Conservation (phyloP, 768 basidiomycete species). For the Boletus fagicola region DNA sequence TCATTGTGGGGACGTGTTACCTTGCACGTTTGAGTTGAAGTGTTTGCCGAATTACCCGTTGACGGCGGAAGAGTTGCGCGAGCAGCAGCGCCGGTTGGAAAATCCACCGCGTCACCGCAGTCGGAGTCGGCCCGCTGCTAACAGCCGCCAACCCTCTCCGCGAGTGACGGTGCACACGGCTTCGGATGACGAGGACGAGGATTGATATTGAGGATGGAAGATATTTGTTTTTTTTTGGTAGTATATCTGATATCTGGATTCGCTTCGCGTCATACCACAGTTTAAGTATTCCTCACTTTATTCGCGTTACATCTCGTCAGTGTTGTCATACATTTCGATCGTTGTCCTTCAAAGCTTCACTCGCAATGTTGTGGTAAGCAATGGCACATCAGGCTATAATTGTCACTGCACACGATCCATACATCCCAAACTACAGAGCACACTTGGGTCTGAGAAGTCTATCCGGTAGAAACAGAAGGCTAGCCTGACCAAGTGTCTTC, state of each 20-base stretch:
- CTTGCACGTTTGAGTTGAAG: conserved; percentile 60
- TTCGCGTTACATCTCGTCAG: conserved; percentile 4
- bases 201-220: conserved; percentile 4
- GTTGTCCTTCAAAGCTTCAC: not conserved
- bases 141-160: conserved; percentile 22
- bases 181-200: conserved; percentile 18
- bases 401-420: not conserved
- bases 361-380: not conserved
- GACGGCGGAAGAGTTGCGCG: conserved; percentile 49
- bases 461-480: not conserved
- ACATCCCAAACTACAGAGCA: not conserved
- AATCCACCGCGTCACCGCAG: conserved; percentile 21
- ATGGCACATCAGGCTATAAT: not conserved
- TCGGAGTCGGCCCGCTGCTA: conserved; percentile 16
- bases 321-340: not conserved
- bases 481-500: not conserved
- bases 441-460: not conserved
- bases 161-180: conserved; percentile 11
- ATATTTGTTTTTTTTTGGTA: not conserved
- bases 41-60: conserved; percentile 48
- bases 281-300: conserved; percentile 30
- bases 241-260: conserved; percentile 2
- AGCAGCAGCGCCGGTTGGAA: conserved; percentile 41
- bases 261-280: conserved; percentile 11
- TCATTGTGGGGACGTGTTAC: conserved; percentile 46